Evolutionary conservation across 768 basidiomycete genomes (phyloP), one percentile per base, ranked within the genome.

Genomic region (Mycena indigotica): DNA sequence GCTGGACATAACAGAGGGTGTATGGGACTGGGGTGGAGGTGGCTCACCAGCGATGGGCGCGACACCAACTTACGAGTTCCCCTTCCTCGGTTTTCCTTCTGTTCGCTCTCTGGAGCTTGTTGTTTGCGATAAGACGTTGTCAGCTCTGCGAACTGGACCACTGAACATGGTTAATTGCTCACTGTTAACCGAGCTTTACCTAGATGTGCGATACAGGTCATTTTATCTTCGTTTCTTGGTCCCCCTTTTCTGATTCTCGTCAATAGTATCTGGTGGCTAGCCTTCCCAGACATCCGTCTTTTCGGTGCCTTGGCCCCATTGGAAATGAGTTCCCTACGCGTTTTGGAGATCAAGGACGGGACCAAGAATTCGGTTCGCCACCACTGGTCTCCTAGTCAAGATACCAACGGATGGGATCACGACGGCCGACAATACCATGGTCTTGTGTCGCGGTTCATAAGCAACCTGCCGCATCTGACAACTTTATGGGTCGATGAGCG

Each of bases 31-130:
- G 63, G 41, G 55, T 8, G 62, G 58, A 19, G 24, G 19, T 5
- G 66, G 65, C 4, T 65, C 66, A 3, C 66, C 66, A 6, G 59
- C 58, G n/a, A 55, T 51, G 39, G 67, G 67, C 17, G 56, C 67
- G 0, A 50, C 63, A 1, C 24, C 57, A 1, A 24, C 16, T 1
- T 65, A 57, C 49, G 15, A 13, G 5, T 69, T 67, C 48, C 39
- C 38, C 3, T 52, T 51, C 49, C 44, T 69, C 15, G 57, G 63
- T 2, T 66, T 67, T 41, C 66, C 67, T 4, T 62, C 66, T 1
- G 44, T 69, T 25, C 49, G 35, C 19, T 54, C 60, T 19, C 46
- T 69, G 28, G 61, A 65, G 25, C 50, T 67, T 29, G 53, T 57
- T 21, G 66, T 66, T 5, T 56, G 55, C 15, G 67, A 69, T 32